A percentile compares a stretch with the other conserved stretches of the same genome.
phyloP scores from a whole-genome alignment of 108 stramenopile species.

The Nitzschia sp. region DNA sequence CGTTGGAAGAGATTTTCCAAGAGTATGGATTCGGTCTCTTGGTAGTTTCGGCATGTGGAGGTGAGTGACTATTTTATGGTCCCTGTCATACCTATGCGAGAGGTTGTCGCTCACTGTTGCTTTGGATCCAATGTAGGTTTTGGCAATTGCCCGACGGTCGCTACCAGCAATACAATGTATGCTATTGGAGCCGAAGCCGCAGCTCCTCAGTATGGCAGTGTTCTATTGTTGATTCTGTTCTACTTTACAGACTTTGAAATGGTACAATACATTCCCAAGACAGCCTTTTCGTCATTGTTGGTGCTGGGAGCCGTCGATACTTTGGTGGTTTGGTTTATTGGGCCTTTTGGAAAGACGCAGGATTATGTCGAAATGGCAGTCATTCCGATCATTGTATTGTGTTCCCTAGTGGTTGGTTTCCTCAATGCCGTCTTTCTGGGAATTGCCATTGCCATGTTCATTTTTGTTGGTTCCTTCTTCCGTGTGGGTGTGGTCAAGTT shows the following conservation, averaged over 20 bases:
- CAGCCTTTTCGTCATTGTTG: constrained; percentile 67
- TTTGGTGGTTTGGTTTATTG: constrained; percentile 53
- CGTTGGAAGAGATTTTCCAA: constrained; percentile 35
- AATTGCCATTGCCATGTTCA: constrained; percentile 61
- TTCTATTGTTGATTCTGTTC: constrained; percentile 49
- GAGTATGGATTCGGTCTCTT: constrained; percentile 34
- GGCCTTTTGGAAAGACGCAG: constrained; percentile 45
- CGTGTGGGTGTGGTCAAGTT: constrained; percentile 72
- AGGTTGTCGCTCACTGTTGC: not conserved
- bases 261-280: constrained; percentile 64
- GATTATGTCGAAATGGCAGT: constrained; percentile 61
- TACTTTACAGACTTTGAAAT: constrained; percentile 60
- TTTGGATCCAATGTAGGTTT: constrained; percentile 4
- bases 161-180: constrained; percentile 52
- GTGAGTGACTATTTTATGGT: not conserved
- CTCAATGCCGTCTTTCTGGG: constrained; percentile 66
- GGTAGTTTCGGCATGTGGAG: constrained; percentile 45
- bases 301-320: constrained; percentile 62
- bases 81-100: not conserved
- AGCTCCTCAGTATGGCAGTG: constrained; percentile 50
- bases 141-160: constrained; percentile 47
- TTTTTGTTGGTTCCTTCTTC: constrained; percentile 77
- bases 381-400: constrained; percentile 64
- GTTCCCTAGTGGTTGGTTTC: constrained; percentile 53
- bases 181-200: constrained; percentile 49